Base-by-base conservation (phyloP, 495 filamentous ascomycete species). In the Trichocladium antarcticum region DNA sequence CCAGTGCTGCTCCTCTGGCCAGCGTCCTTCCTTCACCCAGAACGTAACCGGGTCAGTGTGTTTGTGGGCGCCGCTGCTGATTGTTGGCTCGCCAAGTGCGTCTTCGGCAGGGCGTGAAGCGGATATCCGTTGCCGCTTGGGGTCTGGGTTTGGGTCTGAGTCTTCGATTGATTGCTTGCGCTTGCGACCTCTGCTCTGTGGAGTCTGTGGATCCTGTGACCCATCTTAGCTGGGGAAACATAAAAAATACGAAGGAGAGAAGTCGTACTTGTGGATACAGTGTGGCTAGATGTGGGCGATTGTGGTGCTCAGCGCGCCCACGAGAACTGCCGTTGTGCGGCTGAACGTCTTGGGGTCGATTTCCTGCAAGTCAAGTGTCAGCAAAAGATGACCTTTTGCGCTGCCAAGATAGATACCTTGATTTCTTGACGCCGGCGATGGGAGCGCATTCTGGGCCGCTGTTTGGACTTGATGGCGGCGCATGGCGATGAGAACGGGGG, bases 11-110 rank as follows among this genome's bases (percentile, higher is more conserved):
- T 61, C 46, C 42, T 53, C 38, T 42, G 63, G 66, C 65, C 63
- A 69, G 28, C 24, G 41, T 31, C 29, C 37, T 47, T 64, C 42
- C 31, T 41, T 55, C 27, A 37, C 37, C 63, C 58, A 64, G 49
- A 56, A 59, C 37, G 47, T 51, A 59, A 47, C 29, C 24, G 50
- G 32, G 28, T 34, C 34, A 40, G 32, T 19, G 5, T 37, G 40
- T 47, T 51, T 57, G 56, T 22, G 35, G 29, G 21, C n/a, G 37
- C 6, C 28, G 39, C 28, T 37, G 16, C 16, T 8, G 29, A 27
- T 39, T 38, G 15, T 29, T 24, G 28, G 40, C 28, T 50, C 31
- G 38, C 29, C 20, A 42, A 43, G 16, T 27, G 17, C n/a, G 39
- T 28, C 20, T 11, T 19, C 39, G 3, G 42, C 19, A 35, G 28